These are phyloP conservation scores for Coprinopsis strossmayeri DNA, from an alignment of 768 basidiomycete species.

Conservation along the genomic window DNA sequence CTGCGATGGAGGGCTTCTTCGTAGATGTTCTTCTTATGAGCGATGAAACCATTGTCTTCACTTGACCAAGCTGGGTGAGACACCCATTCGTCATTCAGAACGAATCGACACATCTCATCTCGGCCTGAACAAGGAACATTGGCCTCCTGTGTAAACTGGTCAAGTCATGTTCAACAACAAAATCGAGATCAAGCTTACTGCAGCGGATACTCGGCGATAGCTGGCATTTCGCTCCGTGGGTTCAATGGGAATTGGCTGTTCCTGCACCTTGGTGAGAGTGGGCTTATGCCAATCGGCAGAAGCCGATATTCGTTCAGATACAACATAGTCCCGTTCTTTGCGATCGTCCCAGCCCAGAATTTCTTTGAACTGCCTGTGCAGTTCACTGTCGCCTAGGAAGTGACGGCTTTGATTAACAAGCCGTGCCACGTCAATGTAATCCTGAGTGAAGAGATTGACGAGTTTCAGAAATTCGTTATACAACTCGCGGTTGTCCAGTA, in stretches of 20 bases:
- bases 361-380: constrained; percentile 76
- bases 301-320: constrained; percentile 36
- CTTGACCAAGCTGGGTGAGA: constrained; percentile 94
- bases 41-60: constrained; percentile 87
- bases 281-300: constrained; percentile 48
- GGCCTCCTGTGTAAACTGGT: constrained; percentile 52
- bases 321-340: constrained; percentile 50
- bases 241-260: constrained; percentile 56
- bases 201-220: constrained; percentile 77
- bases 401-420: constrained; percentile 75
- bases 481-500: constrained; percentile 64
- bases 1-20: constrained; percentile 95
- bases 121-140: constrained; percentile 89
- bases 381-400: constrained; percentile 71
- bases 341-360: constrained; percentile 86
- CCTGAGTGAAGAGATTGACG: constrained; percentile 91
- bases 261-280: constrained; percentile 31
- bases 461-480: constrained; percentile 95
- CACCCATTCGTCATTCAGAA: constrained; percentile 98
- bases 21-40: constrained; percentile 91
- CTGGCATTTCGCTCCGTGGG: constrained; percentile 75
- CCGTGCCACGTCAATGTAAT: constrained; percentile 81
- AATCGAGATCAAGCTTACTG: constrained; percentile 42
- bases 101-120: constrained; percentile 94
- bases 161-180: not conserved